Evolutionary conservation across 176 grass and related monocot species (phyloP), one percentile per base, ranked within the genome.

Genomic region (Aechmea fasciata): DNA sequence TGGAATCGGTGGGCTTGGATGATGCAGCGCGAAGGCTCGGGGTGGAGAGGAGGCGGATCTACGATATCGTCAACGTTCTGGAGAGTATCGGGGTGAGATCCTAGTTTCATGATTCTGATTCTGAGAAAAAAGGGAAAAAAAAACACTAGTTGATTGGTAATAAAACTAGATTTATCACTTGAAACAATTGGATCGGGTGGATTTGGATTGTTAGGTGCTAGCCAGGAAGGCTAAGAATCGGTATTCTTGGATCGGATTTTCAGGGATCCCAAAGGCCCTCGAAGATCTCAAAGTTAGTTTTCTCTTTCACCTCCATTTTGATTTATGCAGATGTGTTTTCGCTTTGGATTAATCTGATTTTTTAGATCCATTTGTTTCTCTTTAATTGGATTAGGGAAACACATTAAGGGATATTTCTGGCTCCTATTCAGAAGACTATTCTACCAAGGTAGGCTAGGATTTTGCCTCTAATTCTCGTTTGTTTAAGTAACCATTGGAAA

Each of bases 1-100:
- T 87, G 23, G 89, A 92, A 14, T 68, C 74, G 33, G 79, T 97
- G 64, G 79, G 82, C 75, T 82, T 97, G 54, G 89, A 97, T 52
- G 89, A 90, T 54, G 84, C 89, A 11, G 89, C 94, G 4, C 81
- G 67, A 77, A 67, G 86, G 54, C 84, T 97, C 11, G 82, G 84
- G 68, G 89, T 97, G n/a, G 94, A 97, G 79, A 82, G 94, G 71
- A 81, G 94, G 62, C 87, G 87, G 87, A 93, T 97, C 89, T 97
- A 97, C 66, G 87, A 97, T 72, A 97, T 97, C n/a, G 94, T 97
- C 69, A 97, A 93, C 13, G 87, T 97, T 10, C 80, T 97, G 50
- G 94, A 92, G 79, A 97, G 87, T 66, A 72, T 97, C n/a, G 94
- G 89, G 94, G 94, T 97, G 63, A 85, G 86, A 53, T 25, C 52